A percentile compares a stretch with the other conserved stretches of the same genome.
Evolutionary conservation across 768 basidiomycete species (phyloP).

Genomic region (Mycena amicta): DNA sequence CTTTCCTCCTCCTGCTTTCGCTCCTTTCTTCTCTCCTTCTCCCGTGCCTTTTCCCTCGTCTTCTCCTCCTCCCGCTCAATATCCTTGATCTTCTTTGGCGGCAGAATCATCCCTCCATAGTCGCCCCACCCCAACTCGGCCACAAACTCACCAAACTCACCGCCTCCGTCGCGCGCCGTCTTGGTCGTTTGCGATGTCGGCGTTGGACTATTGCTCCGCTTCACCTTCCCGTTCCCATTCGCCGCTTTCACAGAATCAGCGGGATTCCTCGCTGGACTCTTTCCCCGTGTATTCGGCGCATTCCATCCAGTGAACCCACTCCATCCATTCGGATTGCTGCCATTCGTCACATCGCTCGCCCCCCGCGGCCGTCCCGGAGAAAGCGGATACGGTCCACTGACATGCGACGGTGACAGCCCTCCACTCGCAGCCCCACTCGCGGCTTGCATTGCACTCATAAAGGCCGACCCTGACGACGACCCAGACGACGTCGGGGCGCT

Average conservation of each 20-base stretch:
- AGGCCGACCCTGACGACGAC: constrained; percentile 5
- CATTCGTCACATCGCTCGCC: constrained; percentile 29
- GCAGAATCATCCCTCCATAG: constrained; percentile 14
- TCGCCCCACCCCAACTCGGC: constrained; percentile 21
- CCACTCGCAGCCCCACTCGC: not conserved
- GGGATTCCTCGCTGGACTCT: constrained; percentile 11
- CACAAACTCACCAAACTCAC: constrained; percentile 18
- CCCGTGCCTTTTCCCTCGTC: constrained; percentile 25
- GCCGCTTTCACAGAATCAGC: no score
- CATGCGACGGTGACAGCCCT: constrained; percentile 4
- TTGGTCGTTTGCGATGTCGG: constrained; percentile 7
- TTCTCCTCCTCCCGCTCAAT: constrained; percentile 17
- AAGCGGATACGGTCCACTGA: constrained; percentile 32
- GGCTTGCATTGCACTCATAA: constrained; percentile 7
- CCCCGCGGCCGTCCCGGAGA: constrained; percentile 30
- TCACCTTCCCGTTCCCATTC: constrained; percentile 4
- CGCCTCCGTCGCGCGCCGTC: constrained; percentile 6
- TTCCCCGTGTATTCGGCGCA: constrained; percentile 26
- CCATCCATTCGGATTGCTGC: constrained; percentile 1
- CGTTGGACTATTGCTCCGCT: constrained; percentile 12
- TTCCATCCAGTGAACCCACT: constrained; percentile 22
- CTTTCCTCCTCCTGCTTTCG: constrained; percentile 15
- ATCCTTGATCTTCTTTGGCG: constrained; percentile 18
- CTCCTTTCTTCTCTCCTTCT: constrained; percentile 12
- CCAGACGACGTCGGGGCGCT: constrained; percentile 27